Evolutionary conservation across 2,329 filamentous ascomycete species (phyloP).

Genomic region (Botrytis fragariae): DNA sequence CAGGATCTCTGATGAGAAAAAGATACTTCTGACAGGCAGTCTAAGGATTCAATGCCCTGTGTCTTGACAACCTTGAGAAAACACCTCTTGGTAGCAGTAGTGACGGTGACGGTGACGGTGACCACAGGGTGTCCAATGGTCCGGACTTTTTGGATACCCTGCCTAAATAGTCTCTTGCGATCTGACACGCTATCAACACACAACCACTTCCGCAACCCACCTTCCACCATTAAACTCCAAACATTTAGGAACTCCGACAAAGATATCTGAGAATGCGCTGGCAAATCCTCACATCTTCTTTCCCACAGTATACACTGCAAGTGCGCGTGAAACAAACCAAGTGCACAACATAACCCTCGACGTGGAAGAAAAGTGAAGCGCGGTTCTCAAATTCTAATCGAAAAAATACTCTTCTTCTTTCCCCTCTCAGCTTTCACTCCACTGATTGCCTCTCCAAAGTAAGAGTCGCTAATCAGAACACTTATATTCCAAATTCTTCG

Average conservation of each 20-base stretch:
- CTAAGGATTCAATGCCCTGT: neutral
- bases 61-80: neutral
- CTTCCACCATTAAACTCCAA: neutral
- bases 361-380: too few relatives aligned
- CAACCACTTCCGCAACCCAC: neutral
- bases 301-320: neutral
- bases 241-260: neutral
- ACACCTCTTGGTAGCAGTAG: neutral
- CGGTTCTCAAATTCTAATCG: neutral
- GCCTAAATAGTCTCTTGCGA: neutral
- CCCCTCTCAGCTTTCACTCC: neutral
- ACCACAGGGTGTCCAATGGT: too few relatives aligned
- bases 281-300: neutral
- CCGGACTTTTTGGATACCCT: too few relatives aligned
- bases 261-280: neutral
- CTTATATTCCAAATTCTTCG: neutral
- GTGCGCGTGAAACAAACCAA: neutral
- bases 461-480: neutral
- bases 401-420: neutral
- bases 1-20: neutral
- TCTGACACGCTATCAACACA: too few relatives aligned
- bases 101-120: too few relatives aligned
- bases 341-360: neutral
- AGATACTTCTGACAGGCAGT: neutral
- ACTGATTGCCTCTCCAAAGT: neutral